Base-by-base conservation (phyloP, 2,329 filamentous ascomycete species). In the Fusarium sp. region DNA sequence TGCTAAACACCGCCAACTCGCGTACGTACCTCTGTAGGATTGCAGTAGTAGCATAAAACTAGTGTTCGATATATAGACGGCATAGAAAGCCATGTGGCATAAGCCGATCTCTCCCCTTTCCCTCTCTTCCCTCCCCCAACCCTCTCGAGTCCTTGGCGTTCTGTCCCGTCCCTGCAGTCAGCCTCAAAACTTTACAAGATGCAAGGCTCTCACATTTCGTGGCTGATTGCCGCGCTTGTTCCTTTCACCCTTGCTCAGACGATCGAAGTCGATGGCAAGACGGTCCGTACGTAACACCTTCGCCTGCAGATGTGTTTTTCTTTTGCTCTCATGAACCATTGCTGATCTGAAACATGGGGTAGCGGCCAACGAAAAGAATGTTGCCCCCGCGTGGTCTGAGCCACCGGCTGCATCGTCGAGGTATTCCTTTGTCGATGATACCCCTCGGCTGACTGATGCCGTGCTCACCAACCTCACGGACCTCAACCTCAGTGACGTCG, bases 381-480 rank as follows among this genome's bases (percentile, higher is more conserved):
- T 81, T 45, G 69, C 73, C 36, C 79, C 76, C 28, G 78, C 74
- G 14, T 71, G 63, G 70, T 47, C 51, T 12, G 31, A 57, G 48
- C 35, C 70, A 26, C 31, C 52, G 7, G 33, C 33, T 45, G 42
- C 61, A 7, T 54, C 66, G 3, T 71, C 70, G 1, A 74, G 31
- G 48, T 49, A 63, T 54, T 56, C 66, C 2, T 48, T 66, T 39
- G 62, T 60, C 24, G 70, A 66, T 58, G 79, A 82, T 47, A 66
- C 66, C 20, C 70, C 80, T 26, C 80, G 83, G 59, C 74, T 84
- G 60, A 84, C 82, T 4, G 79, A 83, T 31, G 75, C 73, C 12
- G 78, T 80, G 5, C 70, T 84, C 31, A 70, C 74, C 47, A 80
- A 81, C 54, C 75, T 83, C 6, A 80, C 81, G 5, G 66, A 74